Evolutionary conservation across 805 yeast species (phyloP), one percentile per base, ranked within the genome.

Genomic region (Metschnikowia continentalis): DNA sequence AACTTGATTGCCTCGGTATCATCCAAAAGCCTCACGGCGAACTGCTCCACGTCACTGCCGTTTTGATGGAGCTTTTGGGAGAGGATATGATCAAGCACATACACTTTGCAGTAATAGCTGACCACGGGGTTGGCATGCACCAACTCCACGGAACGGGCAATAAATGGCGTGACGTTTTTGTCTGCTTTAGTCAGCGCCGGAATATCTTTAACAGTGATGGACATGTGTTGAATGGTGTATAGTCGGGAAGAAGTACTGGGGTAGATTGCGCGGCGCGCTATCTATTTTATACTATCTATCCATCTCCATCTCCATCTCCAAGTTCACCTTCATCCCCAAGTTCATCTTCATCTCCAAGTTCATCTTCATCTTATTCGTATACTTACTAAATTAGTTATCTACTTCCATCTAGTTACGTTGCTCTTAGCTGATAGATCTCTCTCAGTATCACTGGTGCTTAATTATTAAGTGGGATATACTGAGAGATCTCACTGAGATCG

Each of bases 41-140:
- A 81, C 1, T 58, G 60, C 13, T 88, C 89, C 30, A 79, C 79
- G 13, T 77, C 85, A 6, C 73, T 69, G 52, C 80, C 79, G 1
- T 70, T 58, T 20, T 78, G 69, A 61, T 90, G 96, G 19, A 84
- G 69, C 49, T 81, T 78, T 40, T 77, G 67, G 35, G 75, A 74
- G 19, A 92, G 69, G 3, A 92, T 83, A 59, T 80, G 74, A 65
- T 91, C 92, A 2, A 88, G 84, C 0, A 90, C 88, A 61, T 86
- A 84, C 46, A 61, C 55, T 65, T 75, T 76, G 67, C 94, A 86
- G 66, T 79, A 87, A 66, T 88, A 89, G 5, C 92, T 74, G 30
- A 89, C 78, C 10, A 84, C 69, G 0, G 95, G 90, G 54, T 88
- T 85, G 8, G 74, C 76, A 0, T 59, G 52, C 17, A 68, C 73